Evolutionary conservation across 2,329 filamentous ascomycete genomes (phyloP).

Genomic region (Teratosphaeria epicoccoides): DNA sequence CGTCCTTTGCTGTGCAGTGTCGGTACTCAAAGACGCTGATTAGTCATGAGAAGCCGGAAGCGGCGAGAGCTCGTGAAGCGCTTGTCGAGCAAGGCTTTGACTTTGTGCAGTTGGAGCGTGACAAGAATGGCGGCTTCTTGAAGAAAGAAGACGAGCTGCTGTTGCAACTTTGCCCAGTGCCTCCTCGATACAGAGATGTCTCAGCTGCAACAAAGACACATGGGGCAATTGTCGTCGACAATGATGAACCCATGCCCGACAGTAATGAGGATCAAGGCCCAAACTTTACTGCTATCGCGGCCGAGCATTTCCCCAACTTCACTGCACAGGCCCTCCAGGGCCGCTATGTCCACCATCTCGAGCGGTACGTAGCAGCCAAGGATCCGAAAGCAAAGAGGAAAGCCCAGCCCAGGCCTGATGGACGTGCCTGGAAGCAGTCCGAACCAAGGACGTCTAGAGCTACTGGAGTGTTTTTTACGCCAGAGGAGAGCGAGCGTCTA

Average conservation of each 20-base stretch:
- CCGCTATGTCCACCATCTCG: not conserved
- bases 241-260: not conserved
- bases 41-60: not conserved
- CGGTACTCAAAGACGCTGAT: conserved; percentile 7
- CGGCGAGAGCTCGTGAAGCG: conserved; percentile 3
- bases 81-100: conserved; percentile 9
- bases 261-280: not conserved
- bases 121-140: conserved; percentile 16
- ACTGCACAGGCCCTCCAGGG: not conserved
- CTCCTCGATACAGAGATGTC: not conserved
- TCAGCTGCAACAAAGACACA: not conserved
- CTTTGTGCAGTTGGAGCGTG: not conserved
- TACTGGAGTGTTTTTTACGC: not conserved
- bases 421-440: not conserved
- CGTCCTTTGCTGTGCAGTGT: conserved; percentile 11
- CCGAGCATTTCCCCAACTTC: not conserved
- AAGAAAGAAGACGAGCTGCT: conserved; percentile 27
- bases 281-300: not conserved
- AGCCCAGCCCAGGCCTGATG: not conserved
- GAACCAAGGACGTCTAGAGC: not conserved
- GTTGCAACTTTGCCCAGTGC: conserved; percentile 17
- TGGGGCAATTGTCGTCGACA: not conserved
- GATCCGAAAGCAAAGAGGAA: not conserved
- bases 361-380: not conserved
- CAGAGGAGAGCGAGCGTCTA: conserved; percentile 12